Base-by-base conservation (phyloP, 2,329 filamentous ascomycete species). In the Phoma sp. region DNA sequence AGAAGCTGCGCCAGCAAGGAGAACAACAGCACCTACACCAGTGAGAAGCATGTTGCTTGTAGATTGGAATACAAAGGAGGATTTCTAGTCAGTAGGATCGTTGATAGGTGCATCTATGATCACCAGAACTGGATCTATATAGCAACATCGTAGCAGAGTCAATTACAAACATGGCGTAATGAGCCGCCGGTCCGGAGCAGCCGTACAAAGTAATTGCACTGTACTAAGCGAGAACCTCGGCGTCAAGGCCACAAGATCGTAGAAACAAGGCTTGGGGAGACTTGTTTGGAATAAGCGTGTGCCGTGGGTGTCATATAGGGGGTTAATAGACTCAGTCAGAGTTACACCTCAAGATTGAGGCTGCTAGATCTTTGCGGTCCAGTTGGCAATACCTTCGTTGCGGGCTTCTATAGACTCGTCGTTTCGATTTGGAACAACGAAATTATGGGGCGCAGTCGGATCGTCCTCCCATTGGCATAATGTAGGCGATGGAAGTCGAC, bases 1-100 rank as follows among this genome's bases (percentile, higher is more conserved):
- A 37, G 59, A 62, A 15, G 63, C 64, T 15, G 64, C 61, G 32
- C 66, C 55, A 8, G 60, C 57, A 13, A 75, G 43, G 21, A 70
- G n/a, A 13, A 62, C 64, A 13, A 74, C 8, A 6, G 64, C 45
- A 31, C 51, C 51, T 4, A 64, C 48, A 6, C 55, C 51, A 12
- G 64, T 56, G 38, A 51, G 52, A 61, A 61, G 59, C 71, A 74
- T 74, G 12, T 54, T 61, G 47, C 6, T 41, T 1, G 29, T 21
- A 2, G 6, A 17, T 8, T 38, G 4, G 10, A 21, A 1, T 5
- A 6, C 12, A 2, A 12, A 8, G 17, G 22, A 2, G 17, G 24
- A 21, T 17, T 17, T 15, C 10, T 7, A 2, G 13, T 17, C 24
- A 25, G 38, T 21, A 27, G 13, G 5, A 13, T 15, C 10, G 12